Conservation (phyloP, 495 filamentous ascomycete species). For the Hypoxylon intermedium region DNA sequence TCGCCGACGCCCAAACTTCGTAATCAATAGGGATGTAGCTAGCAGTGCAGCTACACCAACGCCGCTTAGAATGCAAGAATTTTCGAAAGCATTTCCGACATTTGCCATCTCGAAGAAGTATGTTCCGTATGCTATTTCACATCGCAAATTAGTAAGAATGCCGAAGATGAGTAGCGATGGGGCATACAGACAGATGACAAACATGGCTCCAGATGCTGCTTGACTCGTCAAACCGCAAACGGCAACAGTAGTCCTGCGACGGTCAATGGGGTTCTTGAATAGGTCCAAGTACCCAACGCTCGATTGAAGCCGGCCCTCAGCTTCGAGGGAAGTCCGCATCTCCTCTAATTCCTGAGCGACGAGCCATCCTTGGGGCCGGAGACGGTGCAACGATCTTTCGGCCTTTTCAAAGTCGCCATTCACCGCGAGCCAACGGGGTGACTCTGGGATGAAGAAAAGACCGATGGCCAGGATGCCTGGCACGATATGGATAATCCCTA, state of each 20-base stretch:
- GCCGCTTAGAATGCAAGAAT: slow-evolving; percentile 62
- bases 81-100: slow-evolving; percentile 64
- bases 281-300: slow-evolving; percentile 57
- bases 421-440: slow-evolving; percentile 68
- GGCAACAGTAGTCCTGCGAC: slow-evolving; percentile 57
- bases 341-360: slow-evolving; percentile 59
- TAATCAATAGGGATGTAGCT: slow-evolving; percentile 61
- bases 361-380: slow-evolving; percentile 53
- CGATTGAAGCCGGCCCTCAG: slow-evolving; percentile 54
- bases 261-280: slow-evolving; percentile 60
- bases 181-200: slow-evolving; percentile 61
- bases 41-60: slow-evolving; percentile 65
- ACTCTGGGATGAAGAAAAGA: slow-evolving; percentile 68
- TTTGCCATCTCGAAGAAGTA: slow-evolving; percentile 72
- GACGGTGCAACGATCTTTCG: slow-evolving; percentile 52
- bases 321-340: slow-evolving; percentile 60
- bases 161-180: too few species aligned
- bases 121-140: slow-evolving; percentile 63
- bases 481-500: slow-evolving; percentile 65
- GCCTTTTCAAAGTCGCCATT: slow-evolving; percentile 58
- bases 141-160: slow-evolving; percentile 15
- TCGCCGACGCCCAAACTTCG: slow-evolving; percentile 61
- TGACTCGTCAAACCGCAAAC: slow-evolving; percentile 62
- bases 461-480: slow-evolving; percentile 59
- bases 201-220: slow-evolving; percentile 67